Conservation (phyloP, 2,329 filamentous ascomycete species). For the Colletotrichum zoysiae region DNA sequence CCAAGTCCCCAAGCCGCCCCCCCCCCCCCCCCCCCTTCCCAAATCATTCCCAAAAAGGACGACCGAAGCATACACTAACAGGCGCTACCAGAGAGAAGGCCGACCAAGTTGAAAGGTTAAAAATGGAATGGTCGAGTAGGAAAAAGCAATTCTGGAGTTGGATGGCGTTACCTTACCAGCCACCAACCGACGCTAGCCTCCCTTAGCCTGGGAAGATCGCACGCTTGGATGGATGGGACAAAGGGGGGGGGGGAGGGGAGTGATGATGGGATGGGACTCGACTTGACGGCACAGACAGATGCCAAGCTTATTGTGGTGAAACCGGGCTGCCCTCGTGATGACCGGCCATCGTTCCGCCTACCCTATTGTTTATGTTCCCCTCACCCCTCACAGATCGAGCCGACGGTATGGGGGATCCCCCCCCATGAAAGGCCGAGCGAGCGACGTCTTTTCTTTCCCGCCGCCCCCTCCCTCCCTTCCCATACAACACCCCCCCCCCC, state of each 20-base stretch:
- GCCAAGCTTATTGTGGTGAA: neutral
- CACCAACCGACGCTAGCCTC: slow-evolving; percentile 16
- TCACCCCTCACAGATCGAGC: slow-evolving; percentile 10
- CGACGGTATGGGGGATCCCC: slow-evolving; percentile 6
- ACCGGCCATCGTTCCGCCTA: slow-evolving; percentile 10
- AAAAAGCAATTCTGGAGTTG: slow-evolving; percentile 27
- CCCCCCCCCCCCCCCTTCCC: neutral
- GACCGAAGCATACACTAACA: slow-evolving; percentile 23
- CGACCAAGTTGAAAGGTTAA: slow-evolving; percentile 16
- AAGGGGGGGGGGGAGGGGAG: too few relatives aligned
- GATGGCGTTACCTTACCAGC: slow-evolving; percentile 18
- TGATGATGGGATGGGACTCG: neutral
- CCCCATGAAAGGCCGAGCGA: slow-evolving; percentile 10
- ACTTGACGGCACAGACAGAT: slow-evolving; percentile 14
- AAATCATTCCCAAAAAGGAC: slow-evolving; percentile 5
- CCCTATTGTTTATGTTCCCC: neutral
- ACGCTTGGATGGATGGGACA: neutral
- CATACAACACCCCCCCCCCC: too few relatives aligned
- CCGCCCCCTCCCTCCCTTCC: too few relatives aligned
- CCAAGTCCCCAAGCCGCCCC: neutral
- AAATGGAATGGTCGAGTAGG: slow-evolving; percentile 2
- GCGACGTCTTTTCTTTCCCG: neutral
- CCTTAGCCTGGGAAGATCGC: neutral
- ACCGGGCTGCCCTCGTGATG: slow-evolving; percentile 25
- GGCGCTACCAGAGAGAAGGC: slow-evolving; percentile 23